Evolutionary conservation across 768 basidiomycete genomes (phyloP), one percentile per base, ranked within the genome.

Genomic region (Nevesoporus exiguus): DNA sequence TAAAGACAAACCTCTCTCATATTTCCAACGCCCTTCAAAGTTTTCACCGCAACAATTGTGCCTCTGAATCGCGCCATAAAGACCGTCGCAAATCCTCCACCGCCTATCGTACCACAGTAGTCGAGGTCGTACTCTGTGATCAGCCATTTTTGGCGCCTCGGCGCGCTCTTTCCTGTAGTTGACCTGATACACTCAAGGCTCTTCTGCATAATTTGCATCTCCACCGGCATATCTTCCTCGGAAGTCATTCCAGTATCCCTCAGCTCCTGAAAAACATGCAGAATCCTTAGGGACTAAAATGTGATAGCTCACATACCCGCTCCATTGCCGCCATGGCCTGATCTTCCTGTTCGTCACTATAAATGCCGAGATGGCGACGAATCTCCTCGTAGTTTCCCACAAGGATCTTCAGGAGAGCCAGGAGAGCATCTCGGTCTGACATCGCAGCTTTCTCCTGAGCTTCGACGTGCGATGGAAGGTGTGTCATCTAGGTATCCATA

Each of bases 41-140:
- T 31, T 34, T 52, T 56, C 7, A 52, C 51, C 10, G 55, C 55
- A 25, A 56, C 55, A 3, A 34, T 37, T 29, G n/a, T 47, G 19
- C 34, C 33, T 29, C 55, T 36, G 29, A 47, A 56, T 36, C 21
- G 31, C 2, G 50, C 55, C 29, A 43, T 56, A 0, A 11, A 31
- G 14, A 56, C 55, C 0, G 41, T 56, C n/a, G 50, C 41, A 36
- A 70, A 70, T 30, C 65, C 67, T 10, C 68, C 68, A 14, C 58
- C 27, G 7, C 67, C 68, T 39, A 68, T 66, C 43, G 55, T 43
- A 5, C 49, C 52, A 7, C 61, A 62, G 40, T 62, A 51, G 3
- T 67, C 66, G 19, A 70, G 64, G n/a, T 69, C 68, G 40, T 66
- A 62, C 3, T 62, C 50, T 29, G 62, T 64, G 34, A 70, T 62